Base-by-base conservation (phyloP, 257 asterid genomes). In the Nicotiana obtusifolia region DNA sequence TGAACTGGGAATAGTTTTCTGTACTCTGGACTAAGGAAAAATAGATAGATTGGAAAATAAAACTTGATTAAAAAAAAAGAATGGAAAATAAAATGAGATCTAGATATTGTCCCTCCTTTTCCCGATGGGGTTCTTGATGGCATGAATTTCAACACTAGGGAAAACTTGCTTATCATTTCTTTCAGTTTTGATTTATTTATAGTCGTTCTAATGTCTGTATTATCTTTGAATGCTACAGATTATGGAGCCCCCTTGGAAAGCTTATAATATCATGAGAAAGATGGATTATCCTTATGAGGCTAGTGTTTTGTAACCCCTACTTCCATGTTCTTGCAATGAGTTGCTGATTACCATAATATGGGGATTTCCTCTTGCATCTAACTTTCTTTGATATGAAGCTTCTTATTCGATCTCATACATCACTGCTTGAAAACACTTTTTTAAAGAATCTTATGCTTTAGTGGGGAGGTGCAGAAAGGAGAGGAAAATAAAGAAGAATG, bases 231-330 rank as follows among this genome's bases (percentile, higher is more conserved):
- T 76, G 87, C 60, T 83, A 83, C 92, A 95, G 99, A 93, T 95
- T 85, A 92, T 95, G 97, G 98, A 94, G 91, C 97, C 99, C 85
- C 98, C 98, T 56, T 95, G 99, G 99, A 95, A 90, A 89, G 94
- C 97, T 57, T 86, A 85, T 82, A 91, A 91, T 84, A 84, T 95
- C 89, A 86, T 95, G 97, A 88, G 91, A 67, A 92, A 95, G 91
- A 95, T 95, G 97, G 94, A 92, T 81, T 95, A 94, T 88, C 99
- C 99, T 37, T 95, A 94, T 7, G 99, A 95, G 99, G 99, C 88
- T 77, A 86, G 95, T 86, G 80, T 81, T 61, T 22, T 83, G 64
- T 81, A 71, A 60, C 81, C 79, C 80, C 49, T 66, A 19, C 75
- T 28, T 84, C 60, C 60, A 65, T 87, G 81, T 64, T 20, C 28